phyloP scores from a whole-genome alignment of 2,329 filamentous ascomycete species.

The Beauveria sp. region DNA sequence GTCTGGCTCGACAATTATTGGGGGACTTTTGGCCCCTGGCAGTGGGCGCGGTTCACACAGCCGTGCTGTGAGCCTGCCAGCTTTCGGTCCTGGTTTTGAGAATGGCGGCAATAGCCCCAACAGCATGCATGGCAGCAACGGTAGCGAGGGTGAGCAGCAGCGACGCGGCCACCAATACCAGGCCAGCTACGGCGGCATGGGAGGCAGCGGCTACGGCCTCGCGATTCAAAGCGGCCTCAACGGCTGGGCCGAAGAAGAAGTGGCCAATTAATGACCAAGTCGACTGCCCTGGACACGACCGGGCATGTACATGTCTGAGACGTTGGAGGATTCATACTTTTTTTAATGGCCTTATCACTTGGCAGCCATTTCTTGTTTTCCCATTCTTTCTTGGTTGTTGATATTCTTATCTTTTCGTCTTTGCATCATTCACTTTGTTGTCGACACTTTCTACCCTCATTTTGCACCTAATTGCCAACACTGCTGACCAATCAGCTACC shows the following conservation, averaged over 20 bases:
- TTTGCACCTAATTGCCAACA: conserved; percentile 7
- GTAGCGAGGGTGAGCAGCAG: conserved; percentile 37
- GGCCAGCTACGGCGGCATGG: conserved; percentile 53
- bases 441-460: conserved; percentile 9
- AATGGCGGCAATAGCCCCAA: conserved; percentile 48
- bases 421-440: conserved; percentile 5
- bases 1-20: conserved; percentile 60
- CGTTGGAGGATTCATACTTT: conserved; percentile 14
- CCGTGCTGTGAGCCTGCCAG: conserved; percentile 82
- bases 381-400: conserved; percentile 14
- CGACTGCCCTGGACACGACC: conserved; percentile 12
- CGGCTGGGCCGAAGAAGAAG: conserved; percentile 62
- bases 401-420: background rate
- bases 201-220: conserved; percentile 47
- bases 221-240: conserved; percentile 58
- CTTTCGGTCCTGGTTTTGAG: conserved; percentile 56
- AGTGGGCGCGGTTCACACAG: conserved; percentile 57
- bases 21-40: conserved; percentile 68
- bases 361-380: background rate
- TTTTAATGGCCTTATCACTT: conserved; percentile 15
- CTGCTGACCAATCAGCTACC: conserved; percentile 8
- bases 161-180: conserved; percentile 61
- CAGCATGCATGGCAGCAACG: conserved; percentile 37
- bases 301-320: background rate
- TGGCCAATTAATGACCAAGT: conserved; percentile 42